Percentiles rank a stretch among this genome's conserved stretches.
These are phyloP conservation scores for Thymus quinquecostatus DNA, from an alignment of 257 asterid species.

Conservation along the genomic window DNA sequence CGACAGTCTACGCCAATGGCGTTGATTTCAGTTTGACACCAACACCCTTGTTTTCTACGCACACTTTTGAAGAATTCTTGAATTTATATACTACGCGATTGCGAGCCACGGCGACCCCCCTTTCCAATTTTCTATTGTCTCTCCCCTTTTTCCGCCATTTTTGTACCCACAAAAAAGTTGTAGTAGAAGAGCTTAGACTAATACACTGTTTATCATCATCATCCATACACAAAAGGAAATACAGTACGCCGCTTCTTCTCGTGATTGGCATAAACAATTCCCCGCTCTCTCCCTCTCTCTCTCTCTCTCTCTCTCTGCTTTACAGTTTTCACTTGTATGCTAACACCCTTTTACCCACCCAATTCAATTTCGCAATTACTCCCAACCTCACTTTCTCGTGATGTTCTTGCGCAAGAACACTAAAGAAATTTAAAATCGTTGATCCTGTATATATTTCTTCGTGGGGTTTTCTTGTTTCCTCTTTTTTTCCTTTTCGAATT, in stretches of 20 bases:
- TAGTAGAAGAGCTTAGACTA: not conserved
- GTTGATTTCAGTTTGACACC: constrained; percentile 1
- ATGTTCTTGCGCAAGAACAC: constrained; percentile 17
- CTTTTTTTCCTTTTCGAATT: constrained; percentile 1
- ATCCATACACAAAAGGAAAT: constrained; percentile 12
- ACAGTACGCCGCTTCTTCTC: constrained; percentile 40
- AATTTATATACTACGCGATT: not conserved
- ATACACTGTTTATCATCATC: constrained; percentile 33
- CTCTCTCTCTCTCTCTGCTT: constrained; percentile 43
- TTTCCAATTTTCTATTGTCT: constrained; percentile 13
- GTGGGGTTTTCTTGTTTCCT: constrained; percentile 27
- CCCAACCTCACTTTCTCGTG: constrained; percentile 41
- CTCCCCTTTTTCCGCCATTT: constrained; percentile 41
- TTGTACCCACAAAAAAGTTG: constrained; percentile 31
- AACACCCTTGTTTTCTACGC: not conserved
- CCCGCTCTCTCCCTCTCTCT: constrained; percentile 24
- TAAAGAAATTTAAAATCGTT: not conserved
- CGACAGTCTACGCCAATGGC: too few species aligned
- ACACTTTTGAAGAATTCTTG: not conserved
- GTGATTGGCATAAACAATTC: constrained; percentile 46
- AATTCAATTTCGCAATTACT: constrained; percentile 36
- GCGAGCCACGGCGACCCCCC: not conserved
- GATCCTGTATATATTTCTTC: constrained; percentile 27
- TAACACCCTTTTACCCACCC: constrained; percentile 22
- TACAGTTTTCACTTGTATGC: constrained; percentile 40